These are phyloP conservation scores for Rhizopogon roseolus DNA, from an alignment of 768 basidiomycete species.

Conservation along the genomic window DNA sequence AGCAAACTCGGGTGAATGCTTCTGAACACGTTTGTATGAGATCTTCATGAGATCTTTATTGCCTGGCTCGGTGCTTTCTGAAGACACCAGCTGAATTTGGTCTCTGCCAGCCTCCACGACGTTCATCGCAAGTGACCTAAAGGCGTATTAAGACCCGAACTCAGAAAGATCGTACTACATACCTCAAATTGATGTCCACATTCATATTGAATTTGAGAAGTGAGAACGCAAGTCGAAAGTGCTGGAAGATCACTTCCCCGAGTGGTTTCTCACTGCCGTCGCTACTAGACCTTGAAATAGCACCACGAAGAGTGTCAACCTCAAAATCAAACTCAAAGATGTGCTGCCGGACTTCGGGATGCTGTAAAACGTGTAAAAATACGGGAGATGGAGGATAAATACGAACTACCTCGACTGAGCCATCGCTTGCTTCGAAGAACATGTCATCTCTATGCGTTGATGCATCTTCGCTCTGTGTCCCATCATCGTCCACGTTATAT, in stretches of 20 bases:
- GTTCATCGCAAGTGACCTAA: constrained; percentile 71
- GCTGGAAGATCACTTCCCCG: constrained; percentile 74
- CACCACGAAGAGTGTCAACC: constrained; percentile 77
- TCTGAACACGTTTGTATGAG: constrained; percentile 75
- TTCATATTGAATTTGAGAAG: constrained; percentile 83
- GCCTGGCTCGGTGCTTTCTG: constrained; percentile 36
- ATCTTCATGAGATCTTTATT: constrained; percentile 72
- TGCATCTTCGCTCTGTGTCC: constrained; percentile 37
- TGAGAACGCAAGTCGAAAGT: constrained; percentile 71
- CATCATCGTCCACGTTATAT: constrained; percentile 65
- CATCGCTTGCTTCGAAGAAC: constrained; percentile 74
- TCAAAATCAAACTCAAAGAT: constrained; percentile 84
- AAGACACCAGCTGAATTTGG: constrained; percentile 64
- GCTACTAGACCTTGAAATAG: constrained; percentile 64
- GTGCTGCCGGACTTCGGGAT: constrained; percentile 42
- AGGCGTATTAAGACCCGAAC: constrained; percentile 5
- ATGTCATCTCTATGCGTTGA: constrained; percentile 44
- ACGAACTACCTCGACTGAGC: constrained; percentile 44
- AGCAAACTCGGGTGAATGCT: constrained; percentile 80
- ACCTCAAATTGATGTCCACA: constrained; percentile 80
- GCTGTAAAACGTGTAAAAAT: constrained; percentile 11
- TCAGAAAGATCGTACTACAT: constrained; percentile 7
- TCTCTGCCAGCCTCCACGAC: constrained; percentile 53
- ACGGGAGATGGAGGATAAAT: neutral
- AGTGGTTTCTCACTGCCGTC: constrained; percentile 67